These are phyloP conservation scores for Penicillium paneum DNA, from an alignment of 2,329 filamentous ascomycete species.

Conservation along the genomic window DNA sequence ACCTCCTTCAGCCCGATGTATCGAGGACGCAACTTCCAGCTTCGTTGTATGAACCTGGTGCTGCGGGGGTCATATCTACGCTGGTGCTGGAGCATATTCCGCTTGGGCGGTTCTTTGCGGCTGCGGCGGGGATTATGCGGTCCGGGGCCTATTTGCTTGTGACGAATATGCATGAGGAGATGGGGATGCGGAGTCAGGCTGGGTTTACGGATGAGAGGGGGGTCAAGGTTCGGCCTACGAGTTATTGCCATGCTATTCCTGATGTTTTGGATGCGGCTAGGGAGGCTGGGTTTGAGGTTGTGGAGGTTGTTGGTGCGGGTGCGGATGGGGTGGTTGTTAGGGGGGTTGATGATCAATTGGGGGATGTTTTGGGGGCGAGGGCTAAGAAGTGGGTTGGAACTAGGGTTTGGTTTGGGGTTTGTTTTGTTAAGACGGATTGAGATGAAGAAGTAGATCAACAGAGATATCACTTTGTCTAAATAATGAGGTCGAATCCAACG, in stretches of 20 bases:
- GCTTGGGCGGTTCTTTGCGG: slow-evolving; percentile 55
- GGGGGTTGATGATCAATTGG: slow-evolving; percentile 53
- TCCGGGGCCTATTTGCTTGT: slow-evolving; percentile 53
- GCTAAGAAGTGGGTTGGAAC: slow-evolving; percentile 63
- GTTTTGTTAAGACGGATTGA: slow-evolving; percentile 41
- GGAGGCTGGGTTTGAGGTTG: slow-evolving; percentile 46
- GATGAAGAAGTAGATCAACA: neutral
- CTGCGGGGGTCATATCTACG: slow-evolving; percentile 55
- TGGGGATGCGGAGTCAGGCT: slow-evolving; percentile 59
- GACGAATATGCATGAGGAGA: slow-evolving; percentile 68
- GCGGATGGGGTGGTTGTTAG: slow-evolving; percentile 40
- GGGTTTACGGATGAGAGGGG: slow-evolving; percentile 58
- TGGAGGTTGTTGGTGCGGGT: slow-evolving; percentile 25
- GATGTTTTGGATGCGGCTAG: slow-evolving; percentile 53
- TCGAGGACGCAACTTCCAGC: slow-evolving; percentile 7
- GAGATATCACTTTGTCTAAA: slow-evolving; percentile 3
- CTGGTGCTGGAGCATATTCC: slow-evolving; percentile 65
- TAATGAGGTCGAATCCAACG: slow-evolving; percentile 2
- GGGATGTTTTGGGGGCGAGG: slow-evolving; percentile 57
- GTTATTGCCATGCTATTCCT: slow-evolving; percentile 54
- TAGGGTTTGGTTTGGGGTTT: slow-evolving; percentile 53
- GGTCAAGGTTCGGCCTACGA: slow-evolving; percentile 58
- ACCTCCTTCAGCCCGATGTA: slow-evolving; percentile 35
- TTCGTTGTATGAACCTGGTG: slow-evolving; percentile 23
- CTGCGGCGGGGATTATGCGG: slow-evolving; percentile 44